Base-by-base conservation (phyloP, 192 early-diverging fungal species). In the Dissophora globulifera region DNA sequence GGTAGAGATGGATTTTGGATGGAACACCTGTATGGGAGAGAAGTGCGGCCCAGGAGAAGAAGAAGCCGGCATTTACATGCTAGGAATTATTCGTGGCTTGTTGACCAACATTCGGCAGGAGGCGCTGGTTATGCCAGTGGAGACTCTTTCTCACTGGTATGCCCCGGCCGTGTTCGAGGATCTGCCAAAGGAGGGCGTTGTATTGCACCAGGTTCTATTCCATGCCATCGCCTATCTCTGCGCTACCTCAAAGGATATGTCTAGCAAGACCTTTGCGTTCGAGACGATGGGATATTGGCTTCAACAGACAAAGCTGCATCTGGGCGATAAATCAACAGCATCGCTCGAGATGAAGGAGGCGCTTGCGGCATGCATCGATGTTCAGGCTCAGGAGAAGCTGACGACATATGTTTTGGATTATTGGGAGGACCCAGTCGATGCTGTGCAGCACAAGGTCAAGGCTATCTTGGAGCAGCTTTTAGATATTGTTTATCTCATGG, bases 351-450 rank as follows among this genome's bases (percentile, higher is more conserved):
- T 78, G 32, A 57, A 83, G 27, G 45, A 63, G 2, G 69, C 53
- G 3, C 49, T 69, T 1, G 66, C 76, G 8, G 58, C 56, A 30
- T 69, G 66, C 26, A 60, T 69, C 53, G 46, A 79, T 30, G 56
- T 69, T 3, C 62, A 52, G 22, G 79, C 42, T 53, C 79, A 86
- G 53, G 87, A 92, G 40, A 69, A 78, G 23, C 72, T 93, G 23
- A 87, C 94, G 57, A 88, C 82, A 6, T 91, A 92, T 60, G 86
- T 95, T 41, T 89, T 88, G 71, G 86, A 90, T 58, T 87, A 90
- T 58, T 96, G 94, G 93, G 93, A 96, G 59, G 94, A 96, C 68
- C 93, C 92, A 7, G 76, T 93, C 8, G 93, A 96, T 43, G 82
- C 91, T 3, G 86, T 94, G 16, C 93, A 94, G 62, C 84, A 88